phyloP scores from a whole-genome alignment of 257 asterid genomes.

The Scutellaria galericulata region DNA sequence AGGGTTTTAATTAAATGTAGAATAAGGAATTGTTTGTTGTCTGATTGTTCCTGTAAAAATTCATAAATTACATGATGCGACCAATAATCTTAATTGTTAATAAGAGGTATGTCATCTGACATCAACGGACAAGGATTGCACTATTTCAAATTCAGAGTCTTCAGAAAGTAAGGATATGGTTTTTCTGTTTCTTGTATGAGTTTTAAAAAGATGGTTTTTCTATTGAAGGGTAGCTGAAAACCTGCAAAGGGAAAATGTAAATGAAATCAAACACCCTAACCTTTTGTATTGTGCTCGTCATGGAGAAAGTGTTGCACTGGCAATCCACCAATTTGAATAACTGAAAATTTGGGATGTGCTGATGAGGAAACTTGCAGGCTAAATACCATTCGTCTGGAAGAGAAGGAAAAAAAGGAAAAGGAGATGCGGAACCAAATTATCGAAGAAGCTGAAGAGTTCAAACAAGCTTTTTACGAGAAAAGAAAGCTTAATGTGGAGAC shows the following conservation, averaged over 20 bases:
- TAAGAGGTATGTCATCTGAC: not conserved
- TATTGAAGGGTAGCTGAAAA: not conserved
- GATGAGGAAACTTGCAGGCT: slow-evolving; percentile 51
- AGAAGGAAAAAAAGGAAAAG: slow-evolving; percentile 93
- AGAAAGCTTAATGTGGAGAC: slow-evolving; percentile 73
- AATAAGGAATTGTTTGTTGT: slow-evolving; percentile 6
- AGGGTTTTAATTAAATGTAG: slow-evolving; percentile 3
- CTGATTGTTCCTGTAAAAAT: not conserved
- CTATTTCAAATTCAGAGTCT: not conserved
- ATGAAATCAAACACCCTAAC: not conserved
- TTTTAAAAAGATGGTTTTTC: not conserved
- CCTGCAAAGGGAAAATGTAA: not conserved
- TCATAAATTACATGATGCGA: slow-evolving; percentile 1
- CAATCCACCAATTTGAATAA: not conserved
- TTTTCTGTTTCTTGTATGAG: too few relatives aligned
- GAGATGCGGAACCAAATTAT: slow-evolving; percentile 81
- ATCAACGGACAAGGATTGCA: not conserved
- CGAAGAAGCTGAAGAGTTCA: slow-evolving; percentile 80
- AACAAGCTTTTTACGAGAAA: slow-evolving; percentile 82
- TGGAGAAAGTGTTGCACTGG: not conserved
- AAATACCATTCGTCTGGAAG: slow-evolving; percentile 90
- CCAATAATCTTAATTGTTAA: not conserved
- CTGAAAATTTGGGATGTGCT: not conserved
- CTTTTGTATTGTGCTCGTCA: not conserved
- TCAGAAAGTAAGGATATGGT: not conserved